Evolutionary conservation across 139 green algal genomes (phyloP), one percentile per base, ranked within the genome.

Genomic region (Chlorella sp.): DNA sequence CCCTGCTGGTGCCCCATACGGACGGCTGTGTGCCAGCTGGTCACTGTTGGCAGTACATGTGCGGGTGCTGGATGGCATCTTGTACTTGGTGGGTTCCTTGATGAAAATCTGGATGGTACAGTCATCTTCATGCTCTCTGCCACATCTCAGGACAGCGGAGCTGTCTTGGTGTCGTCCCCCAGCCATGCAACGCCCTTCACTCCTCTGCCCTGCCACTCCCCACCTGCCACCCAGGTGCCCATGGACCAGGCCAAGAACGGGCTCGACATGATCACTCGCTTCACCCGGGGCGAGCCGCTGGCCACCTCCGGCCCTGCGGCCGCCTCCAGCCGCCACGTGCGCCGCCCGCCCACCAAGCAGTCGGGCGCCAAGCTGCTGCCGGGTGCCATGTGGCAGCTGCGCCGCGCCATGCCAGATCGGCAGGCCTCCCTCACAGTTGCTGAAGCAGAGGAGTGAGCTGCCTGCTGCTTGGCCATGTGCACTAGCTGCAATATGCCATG

Each of bases 161-260:
- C n/a, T n/a, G n/a, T n/a, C n/a, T n/a, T n/a, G n/a, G n/a, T n/a
- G n/a, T n/a, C n/a, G n/a, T n/a, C n/a, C n/a, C n/a, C n/a, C n/a
- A n/a, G n/a, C n/a, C n/a, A n/a, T n/a, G n/a, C n/a, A n/a, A n/a
- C n/a, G n/a, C n/a, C n/a, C 24, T 41, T 19, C 41, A 16, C 40
- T 36, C 40, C 7, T 16, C 44, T 1, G 9, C 44, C 6, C 2
- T 43, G 16, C 70, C 34, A 6, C n/a, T 17, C 32, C 51, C 77
- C 40, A 28, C 9, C 26, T 43, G 0, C 16, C 3, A 1, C 26
- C 9, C 64, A 84, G 88, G 93, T 97, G 17, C 95, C 95, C 38
- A 97, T 97, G 94, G 95, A 98, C 82, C 90, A 97, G 85, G 87
- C 90, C 20, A 76, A 80, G 36, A 76, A 90, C 60, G 87, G 88